Evolutionary conservation across 148 eudicot genomes (phyloP), one percentile per base, ranked within the genome.

Genomic region (Gaultheria prostrata): DNA sequence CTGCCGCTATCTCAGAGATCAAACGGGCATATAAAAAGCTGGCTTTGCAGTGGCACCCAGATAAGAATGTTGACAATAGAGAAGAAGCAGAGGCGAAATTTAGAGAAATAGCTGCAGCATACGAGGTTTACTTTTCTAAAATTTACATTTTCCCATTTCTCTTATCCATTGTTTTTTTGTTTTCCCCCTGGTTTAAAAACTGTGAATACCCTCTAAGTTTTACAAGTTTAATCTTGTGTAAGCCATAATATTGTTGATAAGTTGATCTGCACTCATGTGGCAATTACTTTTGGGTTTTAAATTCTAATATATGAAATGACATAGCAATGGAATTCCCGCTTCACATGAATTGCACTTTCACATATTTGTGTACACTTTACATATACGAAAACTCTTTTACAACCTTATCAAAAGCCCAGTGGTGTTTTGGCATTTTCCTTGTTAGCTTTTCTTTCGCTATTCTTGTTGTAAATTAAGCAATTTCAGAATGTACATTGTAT

Each of bases 11-110:
- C 74, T 89, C 97, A 17, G 97, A 96, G 82, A 96, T 96, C 45
- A 94, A 94, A 80, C 86, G 87, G 81, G 98, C 98, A 18, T 96
- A 96, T 86, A 94, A 94, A 89, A 96, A 88, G 84, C 91, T 94
- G 67, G 98, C 98, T 87, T 93, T 96, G 90, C 91, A 93, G 84
- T 96, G 98, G 98, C 98, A 96, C 77, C 98, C 98, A 20, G 98
- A 96, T 89, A 96, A 96, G 89, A 94, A 96, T 84, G 89, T 88
- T 43, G 98, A 91, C 69, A 96, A 96, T 70, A 90, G 97, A 89
- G 98, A 93, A 82, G 98, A 94, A 89, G 98, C 98, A 32, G 98
- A 94, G 86, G 88, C 89, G 79, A 87, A 94, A 87, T 96, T 96
- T 79, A 89, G 95, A 82, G 98, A 96, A 80, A 92, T 94, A 86